A percentile compares a stretch with the other conserved stretches of the same genome.
phyloP scores from a whole-genome alignment of 2,329 filamentous ascomycete genomes.

The Fusarium stilboides region DNA sequence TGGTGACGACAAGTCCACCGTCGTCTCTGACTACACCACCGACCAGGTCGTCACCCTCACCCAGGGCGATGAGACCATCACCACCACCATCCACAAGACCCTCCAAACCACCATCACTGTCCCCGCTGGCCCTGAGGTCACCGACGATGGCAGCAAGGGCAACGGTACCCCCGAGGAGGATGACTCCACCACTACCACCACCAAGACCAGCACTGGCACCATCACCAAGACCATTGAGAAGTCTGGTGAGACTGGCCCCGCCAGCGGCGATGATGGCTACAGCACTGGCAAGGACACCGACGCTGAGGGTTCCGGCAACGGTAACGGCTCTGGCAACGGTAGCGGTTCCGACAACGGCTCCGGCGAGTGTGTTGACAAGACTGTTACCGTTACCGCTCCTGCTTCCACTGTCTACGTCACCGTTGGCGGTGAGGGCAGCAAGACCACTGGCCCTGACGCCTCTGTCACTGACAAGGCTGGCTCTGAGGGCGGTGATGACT shows the following conservation, averaged over 20 bases:
- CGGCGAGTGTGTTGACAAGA: slow-evolving; percentile 44
- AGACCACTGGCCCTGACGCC: slow-evolving; percentile 41
- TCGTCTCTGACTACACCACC: slow-evolving; percentile 51
- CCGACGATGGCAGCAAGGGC: slow-evolving; percentile 38
- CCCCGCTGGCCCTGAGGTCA: slow-evolving; percentile 39
- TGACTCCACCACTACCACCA: slow-evolving; percentile 57
- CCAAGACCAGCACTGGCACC: slow-evolving; percentile 56
- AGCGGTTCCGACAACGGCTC: slow-evolving; percentile 11
- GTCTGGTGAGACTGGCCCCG: slow-evolving; percentile 44
- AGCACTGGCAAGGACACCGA: slow-evolving; percentile 30
- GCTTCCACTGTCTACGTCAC: slow-evolving; percentile 58
- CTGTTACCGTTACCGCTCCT: slow-evolving; percentile 52
- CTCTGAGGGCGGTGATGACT: slow-evolving; percentile 28
- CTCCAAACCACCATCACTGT: slow-evolving; percentile 57
- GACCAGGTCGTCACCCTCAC: slow-evolving; percentile 56
- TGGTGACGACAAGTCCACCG: slow-evolving; percentile 41
- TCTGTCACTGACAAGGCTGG: slow-evolving; percentile 41
- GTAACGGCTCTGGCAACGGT: slow-evolving; percentile 8
- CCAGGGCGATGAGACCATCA: slow-evolving; percentile 56
- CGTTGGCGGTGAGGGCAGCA: slow-evolving; percentile 44
- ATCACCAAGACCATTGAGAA: slow-evolving; percentile 55
- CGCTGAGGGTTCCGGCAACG: slow-evolving; percentile 28
- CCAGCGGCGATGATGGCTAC: slow-evolving; percentile 41
- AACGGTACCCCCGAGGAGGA: slow-evolving; percentile 48
- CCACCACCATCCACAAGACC: slow-evolving; percentile 62